phyloP scores from a whole-genome alignment of 2,329 filamentous ascomycete genomes.

The Aspergillus hortae region DNA sequence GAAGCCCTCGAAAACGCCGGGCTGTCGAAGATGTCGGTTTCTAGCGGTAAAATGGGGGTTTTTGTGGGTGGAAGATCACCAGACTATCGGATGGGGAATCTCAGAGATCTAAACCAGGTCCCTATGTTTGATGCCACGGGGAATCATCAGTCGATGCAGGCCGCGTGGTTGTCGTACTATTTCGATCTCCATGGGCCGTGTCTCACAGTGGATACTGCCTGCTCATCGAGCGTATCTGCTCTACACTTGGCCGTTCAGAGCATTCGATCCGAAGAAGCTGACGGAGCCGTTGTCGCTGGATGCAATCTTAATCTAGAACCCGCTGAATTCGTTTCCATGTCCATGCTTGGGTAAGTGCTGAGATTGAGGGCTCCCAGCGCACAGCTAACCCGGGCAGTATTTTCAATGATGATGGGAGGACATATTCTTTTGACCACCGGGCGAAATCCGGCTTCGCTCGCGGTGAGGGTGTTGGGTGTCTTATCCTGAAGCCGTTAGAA shows the following conservation, averaged over 20 bases:
- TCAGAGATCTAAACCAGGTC: neutral
- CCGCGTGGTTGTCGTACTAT: conserved; percentile 5
- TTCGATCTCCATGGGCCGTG: conserved; percentile 7
- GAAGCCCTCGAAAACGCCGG: neutral
- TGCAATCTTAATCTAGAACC: neutral
- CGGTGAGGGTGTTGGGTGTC: neutral
- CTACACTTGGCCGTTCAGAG: conserved; percentile 7
- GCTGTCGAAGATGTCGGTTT: neutral
- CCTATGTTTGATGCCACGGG: neutral
- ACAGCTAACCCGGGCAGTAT: neutral
- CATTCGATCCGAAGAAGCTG: neutral
- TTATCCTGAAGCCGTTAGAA: neutral
- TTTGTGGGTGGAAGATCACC: neutral
- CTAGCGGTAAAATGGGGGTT: neutral
- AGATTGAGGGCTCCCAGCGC: neutral
- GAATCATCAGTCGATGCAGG: neutral
- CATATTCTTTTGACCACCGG: neutral
- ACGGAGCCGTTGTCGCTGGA: neutral
- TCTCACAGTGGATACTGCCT: conserved; percentile 15
- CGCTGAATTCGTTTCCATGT: neutral
- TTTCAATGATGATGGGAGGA: conserved; percentile 16
- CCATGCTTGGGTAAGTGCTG: neutral
- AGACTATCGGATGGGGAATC: neutral
- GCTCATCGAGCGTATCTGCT: conserved; percentile 12
- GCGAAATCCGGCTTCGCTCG: neutral